Percentiles rank a stretch among this genome's conserved stretches.
Evolutionary conservation across 345 rosid species (phyloP).

Genomic region (Salix dunnii): DNA sequence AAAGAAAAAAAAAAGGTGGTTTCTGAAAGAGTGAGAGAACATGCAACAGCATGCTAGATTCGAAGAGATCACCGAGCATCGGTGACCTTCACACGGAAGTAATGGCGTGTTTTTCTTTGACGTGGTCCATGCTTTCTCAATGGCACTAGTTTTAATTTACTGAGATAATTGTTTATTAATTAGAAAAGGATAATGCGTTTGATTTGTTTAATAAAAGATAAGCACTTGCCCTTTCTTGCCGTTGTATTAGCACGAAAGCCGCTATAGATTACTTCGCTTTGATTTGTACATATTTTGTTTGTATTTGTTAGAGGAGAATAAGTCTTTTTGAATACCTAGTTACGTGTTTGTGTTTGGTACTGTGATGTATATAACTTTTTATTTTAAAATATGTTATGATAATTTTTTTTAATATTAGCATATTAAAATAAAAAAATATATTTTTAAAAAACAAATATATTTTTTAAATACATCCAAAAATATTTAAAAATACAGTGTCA

Average conservation of each 20-base stretch:
- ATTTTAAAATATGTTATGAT: no score
- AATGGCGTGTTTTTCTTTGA: conserved; percentile 12
- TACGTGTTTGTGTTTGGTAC: background rate
- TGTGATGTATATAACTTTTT: background rate
- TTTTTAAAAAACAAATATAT: no score
- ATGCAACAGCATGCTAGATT: conserved; percentile 45
- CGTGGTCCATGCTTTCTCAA: conserved; percentile 39
- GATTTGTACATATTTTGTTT: background rate
- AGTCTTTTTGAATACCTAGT: conserved; percentile 28
- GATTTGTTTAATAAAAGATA: conserved; percentile 28
- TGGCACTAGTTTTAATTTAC: conserved; percentile 25
- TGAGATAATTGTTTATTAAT: conserved; percentile 11
- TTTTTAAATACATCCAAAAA: no score
- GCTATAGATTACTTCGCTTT: conserved; percentile 23
- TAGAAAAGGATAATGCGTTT: conserved; percentile 22
- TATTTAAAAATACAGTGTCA: no score
- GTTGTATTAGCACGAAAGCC: conserved; percentile 23
- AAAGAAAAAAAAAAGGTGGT: conserved; percentile 23
- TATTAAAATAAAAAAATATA: no score
- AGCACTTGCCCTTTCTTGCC: background rate
- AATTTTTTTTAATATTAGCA: no score
- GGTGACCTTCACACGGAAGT: conserved; percentile 48
- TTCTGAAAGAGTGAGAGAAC: conserved; percentile 32
- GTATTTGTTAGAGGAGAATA: conserved; percentile 16
- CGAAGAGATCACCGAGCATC: conserved; percentile 21